Base-by-base conservation (phyloP, 2,329 filamentous ascomycete species). In the Leptographium lundbergii region DNA sequence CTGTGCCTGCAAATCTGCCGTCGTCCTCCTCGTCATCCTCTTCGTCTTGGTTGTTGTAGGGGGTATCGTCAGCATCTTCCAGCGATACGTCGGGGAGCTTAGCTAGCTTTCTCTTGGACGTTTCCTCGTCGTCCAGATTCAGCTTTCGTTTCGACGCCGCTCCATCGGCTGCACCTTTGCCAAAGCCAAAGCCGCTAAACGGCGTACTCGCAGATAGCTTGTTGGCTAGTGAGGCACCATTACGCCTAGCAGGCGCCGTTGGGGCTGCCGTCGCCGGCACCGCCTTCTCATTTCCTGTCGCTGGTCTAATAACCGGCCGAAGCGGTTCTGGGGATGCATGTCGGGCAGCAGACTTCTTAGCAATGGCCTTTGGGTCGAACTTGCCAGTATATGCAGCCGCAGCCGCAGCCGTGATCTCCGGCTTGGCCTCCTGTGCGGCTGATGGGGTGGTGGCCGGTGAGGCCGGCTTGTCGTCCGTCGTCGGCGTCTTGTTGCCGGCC, bases 101-200 rank as follows among this genome's bases (percentile, higher is more conserved):
- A 69, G 90, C 90, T 64, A 99, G 81, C 75, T 95, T 96, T 70
- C 91, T 88, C 68, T 88, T 85, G 2, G 86, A 87, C 36, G 84
- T 86, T 67, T 95, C 89, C 66, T 96, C 92, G 67, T 96, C 92
- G 61, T 88, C 91, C 66, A 96, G 85, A 65, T 91, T 85, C 25
- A 95, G 77, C 61, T 88, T 90, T 65, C 86, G 86, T 68, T 89
- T 90, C 24, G 82, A 52, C 0, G 77, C 4, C 81, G 77, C 4
- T 80, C 71, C 67, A 88, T 90, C 57, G 89, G 86, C 25, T 71
- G 71, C 57, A 90, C 89, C 55, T 75, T 61, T 64, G 59, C 60
- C 60, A 61, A 97, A 84, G 2, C 91, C 92, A 68, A 97, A 97
- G 36, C 86, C 86, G 69, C 88, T 87, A 54, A 95, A 81, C 67